These are phyloP conservation scores for Starmera quercuum DNA, from an alignment of 805 yeast species.

Conservation along the genomic window DNA sequence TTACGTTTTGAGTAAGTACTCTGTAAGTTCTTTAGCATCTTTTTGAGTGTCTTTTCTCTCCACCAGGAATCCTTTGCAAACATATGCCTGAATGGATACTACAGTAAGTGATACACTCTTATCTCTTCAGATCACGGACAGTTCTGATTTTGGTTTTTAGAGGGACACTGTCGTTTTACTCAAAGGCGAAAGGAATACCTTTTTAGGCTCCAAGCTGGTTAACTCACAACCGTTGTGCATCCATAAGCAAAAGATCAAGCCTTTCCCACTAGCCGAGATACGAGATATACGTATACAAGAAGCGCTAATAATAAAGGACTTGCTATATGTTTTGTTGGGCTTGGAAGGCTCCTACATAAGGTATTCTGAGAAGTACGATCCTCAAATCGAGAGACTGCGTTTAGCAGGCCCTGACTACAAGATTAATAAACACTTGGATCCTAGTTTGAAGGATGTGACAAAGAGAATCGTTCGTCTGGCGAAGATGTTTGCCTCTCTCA, in stretches of 20 bases:
- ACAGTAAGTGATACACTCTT: no score
- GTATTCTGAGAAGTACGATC: constrained; percentile 55
- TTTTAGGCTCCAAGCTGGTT: constrained; percentile 22
- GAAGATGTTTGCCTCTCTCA: constrained; percentile 50
- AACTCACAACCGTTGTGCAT: constrained; percentile 27
- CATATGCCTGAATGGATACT: no score
- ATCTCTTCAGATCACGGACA: no score
- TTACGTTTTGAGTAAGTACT: no score
- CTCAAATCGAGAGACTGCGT: constrained; percentile 28
- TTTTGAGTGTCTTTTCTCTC: no score
- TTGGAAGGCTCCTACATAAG: constrained; percentile 73
- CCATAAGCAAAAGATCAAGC: constrained; percentile 25
- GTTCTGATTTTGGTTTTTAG: no score
- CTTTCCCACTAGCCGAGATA: constrained; percentile 39
- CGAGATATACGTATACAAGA: constrained; percentile 57
- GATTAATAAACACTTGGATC: constrained; percentile 64
- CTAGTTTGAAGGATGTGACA: constrained; percentile 64
- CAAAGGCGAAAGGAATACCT: constrained; percentile 9
- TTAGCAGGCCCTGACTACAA: constrained; percentile 69
- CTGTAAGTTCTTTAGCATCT: no score
- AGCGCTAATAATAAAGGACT: constrained; percentile 61
- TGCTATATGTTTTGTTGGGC: constrained; percentile 61
- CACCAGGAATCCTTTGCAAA: no score
- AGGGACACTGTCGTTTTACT: constrained; percentile 20
- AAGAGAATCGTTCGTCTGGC: constrained; percentile 56